Conservation (phyloP, 2,329 filamentous ascomycete species). For the Elsinoe perseae region DNA sequence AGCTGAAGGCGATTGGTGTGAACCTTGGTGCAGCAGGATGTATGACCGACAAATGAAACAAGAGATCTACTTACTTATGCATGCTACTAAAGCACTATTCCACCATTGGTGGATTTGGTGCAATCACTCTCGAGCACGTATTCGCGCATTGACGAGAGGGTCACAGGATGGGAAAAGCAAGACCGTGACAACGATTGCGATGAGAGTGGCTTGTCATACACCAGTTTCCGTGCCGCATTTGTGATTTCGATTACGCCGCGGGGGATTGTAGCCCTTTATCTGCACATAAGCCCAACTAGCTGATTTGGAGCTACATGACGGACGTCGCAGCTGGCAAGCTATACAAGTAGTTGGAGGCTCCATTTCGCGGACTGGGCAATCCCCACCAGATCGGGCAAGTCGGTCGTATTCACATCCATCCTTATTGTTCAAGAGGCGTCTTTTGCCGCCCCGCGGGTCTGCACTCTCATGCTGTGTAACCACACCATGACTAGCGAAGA, state of each 20-base stretch:
- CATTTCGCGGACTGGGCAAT: background rate
- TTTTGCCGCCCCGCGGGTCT: background rate
- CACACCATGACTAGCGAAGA: conserved; percentile 1
- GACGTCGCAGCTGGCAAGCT: background rate
- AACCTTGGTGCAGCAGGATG: background rate
- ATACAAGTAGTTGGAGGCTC: background rate
- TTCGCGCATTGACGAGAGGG: background rate
- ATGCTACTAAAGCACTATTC: background rate
- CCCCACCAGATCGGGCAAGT: background rate
- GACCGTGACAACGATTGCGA: background rate
- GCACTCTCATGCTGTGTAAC: background rate
- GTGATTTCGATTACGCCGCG: background rate
- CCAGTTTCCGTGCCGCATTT: background rate
- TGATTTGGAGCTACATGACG: background rate
- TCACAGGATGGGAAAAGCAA: background rate
- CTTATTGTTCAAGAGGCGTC: conserved; percentile 1
- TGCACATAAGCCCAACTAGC: background rate
- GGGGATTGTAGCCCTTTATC: background rate
- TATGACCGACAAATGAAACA: background rate
- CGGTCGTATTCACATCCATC: background rate
- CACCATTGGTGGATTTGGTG: background rate
- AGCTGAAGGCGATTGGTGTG: background rate
- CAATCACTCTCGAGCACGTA: conserved; percentile 1
- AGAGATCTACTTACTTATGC: background rate
- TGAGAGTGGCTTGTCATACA: background rate